Evolutionary conservation across 1,284 basidiomycete genomes (phyloP).

Genomic region (Cryptococcus maquisensis): DNA sequence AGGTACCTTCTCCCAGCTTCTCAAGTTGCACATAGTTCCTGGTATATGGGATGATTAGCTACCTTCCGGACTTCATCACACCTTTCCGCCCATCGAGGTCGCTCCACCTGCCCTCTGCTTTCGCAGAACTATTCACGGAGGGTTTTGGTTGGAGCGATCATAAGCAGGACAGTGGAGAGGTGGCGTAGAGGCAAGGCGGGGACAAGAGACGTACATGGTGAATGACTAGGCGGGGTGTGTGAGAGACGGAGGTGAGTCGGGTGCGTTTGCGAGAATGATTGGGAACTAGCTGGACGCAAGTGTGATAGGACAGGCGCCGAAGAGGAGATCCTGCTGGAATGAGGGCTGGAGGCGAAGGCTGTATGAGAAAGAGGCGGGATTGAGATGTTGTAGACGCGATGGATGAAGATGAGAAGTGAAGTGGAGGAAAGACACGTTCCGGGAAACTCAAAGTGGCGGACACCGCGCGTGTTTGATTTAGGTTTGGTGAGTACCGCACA

Average conservation of each 20-base stretch:
- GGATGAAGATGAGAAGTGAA: neutral
- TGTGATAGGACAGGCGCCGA: too few species aligned
- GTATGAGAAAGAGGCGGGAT: neutral
- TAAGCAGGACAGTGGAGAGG: too few species aligned
- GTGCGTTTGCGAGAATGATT: neutral
- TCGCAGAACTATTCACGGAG: neutral
- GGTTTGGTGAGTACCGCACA: too few species aligned
- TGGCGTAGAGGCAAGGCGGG: too few species aligned
- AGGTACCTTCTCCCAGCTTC: constrained; percentile 63
- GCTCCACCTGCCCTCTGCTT: neutral
- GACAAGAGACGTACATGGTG: too few species aligned
- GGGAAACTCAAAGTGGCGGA: neutral
- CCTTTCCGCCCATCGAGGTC: neutral
- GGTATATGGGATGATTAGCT: neutral
- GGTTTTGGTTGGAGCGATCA: neutral
- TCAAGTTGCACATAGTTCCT: constrained; percentile 65
- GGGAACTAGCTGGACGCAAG: too few species aligned
- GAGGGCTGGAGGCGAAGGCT: too few species aligned
- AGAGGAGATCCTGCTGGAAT: too few species aligned
- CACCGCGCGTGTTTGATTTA: too few species aligned
- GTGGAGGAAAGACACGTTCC: neutral
- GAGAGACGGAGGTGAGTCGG: neutral
- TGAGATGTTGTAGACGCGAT: neutral
- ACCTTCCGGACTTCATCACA: neutral
- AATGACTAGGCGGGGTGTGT: too few species aligned